phyloP scores from a whole-genome alignment of 2,329 filamentous ascomycete genomes.

The Tolypocladium guangdongense region DNA sequence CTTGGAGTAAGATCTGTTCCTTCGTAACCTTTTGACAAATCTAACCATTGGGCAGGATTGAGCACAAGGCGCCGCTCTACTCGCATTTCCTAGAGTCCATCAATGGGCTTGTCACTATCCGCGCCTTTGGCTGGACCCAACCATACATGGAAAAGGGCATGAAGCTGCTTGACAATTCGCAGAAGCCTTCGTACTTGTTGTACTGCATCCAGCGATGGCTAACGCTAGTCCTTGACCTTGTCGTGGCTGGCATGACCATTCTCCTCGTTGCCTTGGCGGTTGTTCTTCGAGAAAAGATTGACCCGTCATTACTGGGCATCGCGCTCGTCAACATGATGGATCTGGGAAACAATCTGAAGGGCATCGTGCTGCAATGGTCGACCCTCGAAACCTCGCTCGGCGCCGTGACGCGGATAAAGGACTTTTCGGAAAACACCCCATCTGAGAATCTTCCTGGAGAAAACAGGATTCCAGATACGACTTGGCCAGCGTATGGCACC shows the following conservation, averaged over 20 bases:
- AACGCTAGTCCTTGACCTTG: conserved; percentile 36
- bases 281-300: conserved; percentile 17
- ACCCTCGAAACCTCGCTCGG: conserved; percentile 18
- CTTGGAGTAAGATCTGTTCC: too few species aligned
- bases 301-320: conserved; percentile 22
- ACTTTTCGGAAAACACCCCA: conserved; percentile 14
- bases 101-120: conserved; percentile 21
- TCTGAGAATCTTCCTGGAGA: conserved; percentile 11
- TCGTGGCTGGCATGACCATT: conserved; percentile 37
- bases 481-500: conserved; percentile 12
- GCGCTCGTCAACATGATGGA: conserved; percentile 25
- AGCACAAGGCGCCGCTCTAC: conserved; percentile 14
- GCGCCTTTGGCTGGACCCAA: conserved; percentile 27
- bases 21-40: too few species aligned
- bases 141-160: conserved; percentile 25
- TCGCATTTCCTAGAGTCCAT: conserved; percentile 22
- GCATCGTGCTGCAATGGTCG: conserved; percentile 17
- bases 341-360: conserved; percentile 14
- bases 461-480: conserved; percentile 2
- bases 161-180: conserved; percentile 30
- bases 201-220: conserved; percentile 43
- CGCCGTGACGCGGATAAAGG: conserved; percentile 16
- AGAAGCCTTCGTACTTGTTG: conserved; percentile 42
- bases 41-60: too few species aligned
- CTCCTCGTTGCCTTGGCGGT: conserved; percentile 25